Base-by-base conservation (phyloP, 1,139 yeast genomes). In the Ogataea hybrid region DNA sequence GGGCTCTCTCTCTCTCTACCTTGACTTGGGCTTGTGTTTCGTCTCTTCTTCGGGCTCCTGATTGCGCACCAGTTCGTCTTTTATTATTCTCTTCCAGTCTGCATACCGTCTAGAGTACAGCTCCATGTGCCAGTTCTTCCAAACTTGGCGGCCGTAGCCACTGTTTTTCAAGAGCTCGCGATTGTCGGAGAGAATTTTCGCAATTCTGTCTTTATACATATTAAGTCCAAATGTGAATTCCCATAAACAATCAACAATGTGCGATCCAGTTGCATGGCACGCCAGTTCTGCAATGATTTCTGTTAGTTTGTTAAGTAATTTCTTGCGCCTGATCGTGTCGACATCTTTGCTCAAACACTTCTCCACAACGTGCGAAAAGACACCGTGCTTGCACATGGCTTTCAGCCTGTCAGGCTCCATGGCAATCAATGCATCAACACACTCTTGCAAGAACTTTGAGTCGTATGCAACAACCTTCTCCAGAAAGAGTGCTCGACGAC, bases 111-210 rank as follows among this genome's bases (percentile, higher is more conserved):
- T 75, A 10, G 70, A 62, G 57, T 81, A 87, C 53, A 80, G 65
- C 58, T 88, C 96, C 82, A 89, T 76, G 25, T 76, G 67, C 97
- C 97, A 92, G 62, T 90, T 92, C 59, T 85, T 86, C 97, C 97
- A 92, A 2, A 92, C 97, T 53, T 81, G 75, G 59, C 84, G 79
- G 34, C 98, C 98, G 58, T 92, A 92, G 18, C 71, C 76, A 59
- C 95, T 84, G 50, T 83, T 87, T 65, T 92, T 89, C 29, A 92
- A 84, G 50, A 75, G 73, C 25, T 77, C 81, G 25, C 82, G 75
- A 35, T 81, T 76, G n/a, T 69, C 70, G 25, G 70, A 59, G 46
- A 92, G 68, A 46, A 82, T 84, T 15, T 75, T 73, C 1, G 95
- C 97, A 50, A 92, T 73, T 49, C 92, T 76, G 58, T 92, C 97